Percentiles rank a stretch among this genome's conserved stretches.
phyloP scores from a whole-genome alignment of 257 asterid genomes.

The Ballota nigra region DNA sequence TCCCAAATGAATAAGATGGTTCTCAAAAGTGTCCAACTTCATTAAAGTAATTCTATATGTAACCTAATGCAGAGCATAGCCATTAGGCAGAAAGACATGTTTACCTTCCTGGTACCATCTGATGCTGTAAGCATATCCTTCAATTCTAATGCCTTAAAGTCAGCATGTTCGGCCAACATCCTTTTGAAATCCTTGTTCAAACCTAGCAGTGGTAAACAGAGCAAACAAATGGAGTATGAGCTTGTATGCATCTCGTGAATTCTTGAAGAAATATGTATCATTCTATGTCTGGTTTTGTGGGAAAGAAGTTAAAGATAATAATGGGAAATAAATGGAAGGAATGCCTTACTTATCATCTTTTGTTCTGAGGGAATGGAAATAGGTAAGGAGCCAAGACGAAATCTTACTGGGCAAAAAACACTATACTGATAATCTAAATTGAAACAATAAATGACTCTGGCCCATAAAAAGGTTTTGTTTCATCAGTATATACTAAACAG shows the following conservation, averaged over 20 bases:
- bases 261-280: not conserved
- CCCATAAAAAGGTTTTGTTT: not conserved
- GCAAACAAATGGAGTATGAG: not conserved
- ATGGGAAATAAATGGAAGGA: not conserved
- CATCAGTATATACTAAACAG: not conserved
- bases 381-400: not conserved
- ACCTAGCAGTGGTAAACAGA: slow-evolving; percentile 45
- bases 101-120: slow-evolving; percentile 97
- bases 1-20: slow-evolving; percentile 58
- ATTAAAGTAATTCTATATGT: not conserved
- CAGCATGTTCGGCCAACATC: slow-evolving; percentile 73
- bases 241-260: not conserved
- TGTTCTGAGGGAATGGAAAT: not conserved
- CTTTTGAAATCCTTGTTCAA: slow-evolving; percentile 81
- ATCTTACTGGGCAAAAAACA: not conserved
- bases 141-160: slow-evolving; percentile 55
- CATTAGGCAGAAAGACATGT: slow-evolving; percentile 24
- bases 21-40: slow-evolving; percentile 29
- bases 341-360: not conserved
- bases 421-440: not conserved
- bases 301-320: not conserved
- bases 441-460: not conserved
- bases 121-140: slow-evolving; percentile 71
- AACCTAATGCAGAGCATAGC: slow-evolving; percentile 9
- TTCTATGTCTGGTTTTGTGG: not conserved